Conservation (phyloP, 2,329 filamentous ascomycete genomes). For the Aulographum hederae region DNA sequence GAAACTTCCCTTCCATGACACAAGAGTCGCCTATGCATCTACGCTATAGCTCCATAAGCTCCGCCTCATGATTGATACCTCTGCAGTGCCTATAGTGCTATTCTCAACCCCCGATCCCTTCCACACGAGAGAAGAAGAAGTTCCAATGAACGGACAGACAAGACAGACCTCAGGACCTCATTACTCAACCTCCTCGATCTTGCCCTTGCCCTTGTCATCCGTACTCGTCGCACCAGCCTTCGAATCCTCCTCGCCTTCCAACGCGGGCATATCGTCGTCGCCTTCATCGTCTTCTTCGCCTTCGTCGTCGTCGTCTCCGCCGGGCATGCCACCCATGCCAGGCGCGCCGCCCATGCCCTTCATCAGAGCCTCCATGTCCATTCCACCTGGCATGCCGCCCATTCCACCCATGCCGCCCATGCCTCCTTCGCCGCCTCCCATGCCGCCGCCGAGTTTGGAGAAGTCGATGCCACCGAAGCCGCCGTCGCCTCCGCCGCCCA, state of each 20-base stretch:
- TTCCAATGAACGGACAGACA: too few species aligned
- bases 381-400: slow-evolving; percentile 17
- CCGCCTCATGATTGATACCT: too few species aligned
- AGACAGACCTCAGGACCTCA: too few species aligned
- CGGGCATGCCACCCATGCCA: too few species aligned
- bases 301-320: slow-evolving; percentile 23
- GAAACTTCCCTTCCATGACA: too few species aligned
- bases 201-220: slow-evolving; percentile 15
- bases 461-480: slow-evolving; percentile 85
- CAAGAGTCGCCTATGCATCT: too few species aligned
- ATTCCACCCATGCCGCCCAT: slow-evolving; percentile 16
- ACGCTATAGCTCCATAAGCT: too few species aligned
- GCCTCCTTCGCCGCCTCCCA: slow-evolving; percentile 25
- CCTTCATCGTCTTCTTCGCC: slow-evolving; percentile 48
- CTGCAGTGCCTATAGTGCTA: too few species aligned
- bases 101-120: too few species aligned
- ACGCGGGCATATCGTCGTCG: slow-evolving; percentile 61
- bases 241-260: slow-evolving; percentile 44
- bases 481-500: slow-evolving; percentile 30
- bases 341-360: slow-evolving; percentile 21
- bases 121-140: too few species aligned
- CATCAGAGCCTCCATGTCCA: slow-evolving; percentile 9
- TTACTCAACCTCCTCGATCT: slow-evolving; percentile 28
- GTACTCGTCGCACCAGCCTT: slow-evolving; percentile 11
- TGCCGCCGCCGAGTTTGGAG: slow-evolving; percentile 62